phyloP scores from a whole-genome alignment of 106 monocot genomes.

The Cymbidium sinense region DNA sequence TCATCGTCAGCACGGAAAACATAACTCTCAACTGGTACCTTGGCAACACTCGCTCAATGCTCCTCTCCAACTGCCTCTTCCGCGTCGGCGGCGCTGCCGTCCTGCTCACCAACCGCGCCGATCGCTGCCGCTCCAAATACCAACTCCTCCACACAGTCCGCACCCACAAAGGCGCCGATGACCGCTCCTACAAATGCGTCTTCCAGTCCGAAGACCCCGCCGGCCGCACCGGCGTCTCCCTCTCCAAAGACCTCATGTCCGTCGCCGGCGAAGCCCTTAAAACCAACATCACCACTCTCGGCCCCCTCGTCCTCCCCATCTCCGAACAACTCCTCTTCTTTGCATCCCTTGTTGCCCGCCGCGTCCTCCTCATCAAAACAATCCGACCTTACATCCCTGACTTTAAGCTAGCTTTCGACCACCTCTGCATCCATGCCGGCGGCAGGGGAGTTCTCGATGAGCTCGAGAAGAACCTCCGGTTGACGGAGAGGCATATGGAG shows the following conservation, averaged over 20 bases:
- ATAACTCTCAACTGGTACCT: conserved; percentile 25
- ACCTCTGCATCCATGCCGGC: conserved; percentile 53
- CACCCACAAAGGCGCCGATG: conserved; percentile 19
- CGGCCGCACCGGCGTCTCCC: conserved; percentile 18
- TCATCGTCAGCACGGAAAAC: conserved; percentile 22
- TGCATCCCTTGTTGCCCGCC: conserved; percentile 5
- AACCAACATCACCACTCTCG: conserved; percentile 26
- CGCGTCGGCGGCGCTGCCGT: conserved; percentile 25
- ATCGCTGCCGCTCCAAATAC: conserved; percentile 15
- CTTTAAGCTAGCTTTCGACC: conserved; percentile 77
- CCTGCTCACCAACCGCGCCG: conserved; percentile 20
- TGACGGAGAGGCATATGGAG: conserved; percentile 27
- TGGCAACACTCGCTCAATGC: conserved; percentile 22
- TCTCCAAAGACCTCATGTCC: conserved; percentile 23
- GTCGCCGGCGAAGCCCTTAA: conserved; percentile 28
- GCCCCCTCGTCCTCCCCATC: conserved; percentile 22
- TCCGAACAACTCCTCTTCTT: conserved; percentile 23
- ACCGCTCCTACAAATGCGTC: conserved; percentile 16
- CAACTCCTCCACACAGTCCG: conserved; percentile 24
- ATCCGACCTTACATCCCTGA: conserved; percentile 47
- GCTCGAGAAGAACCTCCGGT: conserved; percentile 41
- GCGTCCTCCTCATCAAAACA: not conserved
- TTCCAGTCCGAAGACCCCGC: conserved; percentile 17
- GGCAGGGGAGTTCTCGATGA: conserved; percentile 55
- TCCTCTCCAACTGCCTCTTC: conserved; percentile 25